A percentile compares a stretch with the other conserved stretches of the same genome.
Conservation (phyloP, 441 rosid species). For the Corymbia calophylla region DNA sequence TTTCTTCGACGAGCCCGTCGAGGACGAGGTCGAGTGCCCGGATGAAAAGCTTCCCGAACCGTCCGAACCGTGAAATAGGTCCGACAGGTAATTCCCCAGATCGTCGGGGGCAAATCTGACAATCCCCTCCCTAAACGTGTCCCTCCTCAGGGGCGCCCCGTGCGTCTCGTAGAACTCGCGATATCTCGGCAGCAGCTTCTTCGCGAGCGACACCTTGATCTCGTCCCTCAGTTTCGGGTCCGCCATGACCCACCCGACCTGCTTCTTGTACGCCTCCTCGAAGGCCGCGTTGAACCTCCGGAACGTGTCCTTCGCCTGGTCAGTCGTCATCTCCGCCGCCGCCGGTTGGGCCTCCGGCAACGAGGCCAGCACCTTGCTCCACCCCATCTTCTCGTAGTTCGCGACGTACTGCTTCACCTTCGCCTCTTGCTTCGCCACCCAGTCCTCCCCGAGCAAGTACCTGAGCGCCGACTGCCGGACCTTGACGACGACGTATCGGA, state of each 20-base stretch:
- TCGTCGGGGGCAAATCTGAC: slow-evolving; percentile 66
- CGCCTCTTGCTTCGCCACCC: slow-evolving; percentile 52
- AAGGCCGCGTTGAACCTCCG: slow-evolving; percentile 45
- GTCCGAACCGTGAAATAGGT: slow-evolving; percentile 36
- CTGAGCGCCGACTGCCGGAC: slow-evolving; percentile 45
- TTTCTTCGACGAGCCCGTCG: slow-evolving; percentile 1
- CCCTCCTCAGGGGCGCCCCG: slow-evolving; percentile 4
- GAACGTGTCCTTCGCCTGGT: slow-evolving; percentile 26
- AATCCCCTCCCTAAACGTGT: slow-evolving; percentile 1
- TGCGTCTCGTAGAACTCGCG: slow-evolving; percentile 25
- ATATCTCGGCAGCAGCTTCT: slow-evolving; percentile 35
- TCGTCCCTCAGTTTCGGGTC: slow-evolving; percentile 53
- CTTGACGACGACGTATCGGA: slow-evolving; percentile 57
- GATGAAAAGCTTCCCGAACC: slow-evolving; percentile 38
- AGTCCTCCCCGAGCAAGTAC: slow-evolving; percentile 53
- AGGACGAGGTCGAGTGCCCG: slow-evolving; percentile 9
- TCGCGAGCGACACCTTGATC: slow-evolving; percentile 43
- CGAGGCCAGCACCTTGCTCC: slow-evolving; percentile 47
- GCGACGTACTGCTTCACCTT: slow-evolving; percentile 53
- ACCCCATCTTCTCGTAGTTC: slow-evolving; percentile 62
- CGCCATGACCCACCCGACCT: slow-evolving; percentile 50
- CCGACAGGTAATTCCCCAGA: slow-evolving; percentile 58
- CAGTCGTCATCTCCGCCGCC: slow-evolving; percentile 11
- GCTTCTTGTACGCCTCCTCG: slow-evolving; percentile 48
- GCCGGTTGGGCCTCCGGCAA: slow-evolving; percentile 22